These are phyloP conservation scores for Garcia nutans DNA, from an alignment of 345 rosid species.

Conservation along the genomic window DNA sequence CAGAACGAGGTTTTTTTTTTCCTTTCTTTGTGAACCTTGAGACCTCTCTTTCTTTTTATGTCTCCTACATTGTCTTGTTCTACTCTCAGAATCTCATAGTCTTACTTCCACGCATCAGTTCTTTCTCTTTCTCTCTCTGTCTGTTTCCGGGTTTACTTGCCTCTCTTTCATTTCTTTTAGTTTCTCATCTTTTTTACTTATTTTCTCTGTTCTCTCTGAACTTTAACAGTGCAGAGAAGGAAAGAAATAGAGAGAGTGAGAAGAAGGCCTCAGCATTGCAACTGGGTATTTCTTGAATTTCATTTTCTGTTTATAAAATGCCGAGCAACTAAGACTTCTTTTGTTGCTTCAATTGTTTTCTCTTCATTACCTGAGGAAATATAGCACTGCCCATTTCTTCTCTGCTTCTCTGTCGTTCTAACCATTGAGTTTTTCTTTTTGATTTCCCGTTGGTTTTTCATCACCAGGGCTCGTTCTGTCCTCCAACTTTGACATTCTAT, in stretches of 20 bases:
- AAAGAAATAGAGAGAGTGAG: not conserved
- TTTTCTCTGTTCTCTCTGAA: slow-evolving; percentile 23
- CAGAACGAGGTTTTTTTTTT: slow-evolving; percentile 38
- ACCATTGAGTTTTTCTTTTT: slow-evolving; percentile 6
- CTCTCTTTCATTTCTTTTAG: slow-evolving; percentile 22
- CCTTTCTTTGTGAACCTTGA: not conserved
- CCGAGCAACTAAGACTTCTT: slow-evolving; percentile 28
- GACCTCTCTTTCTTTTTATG: slow-evolving; percentile 21
- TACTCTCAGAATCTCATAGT: slow-evolving; percentile 41
- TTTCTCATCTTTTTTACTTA: slow-evolving; percentile 18
- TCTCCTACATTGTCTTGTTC: slow-evolving; percentile 57
- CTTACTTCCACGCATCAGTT: slow-evolving; percentile 42
- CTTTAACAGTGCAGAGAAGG: slow-evolving; percentile 4
- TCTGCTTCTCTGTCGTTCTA: slow-evolving; percentile 15
- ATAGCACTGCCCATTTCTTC: slow-evolving; percentile 22
- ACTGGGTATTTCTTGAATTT: slow-evolving; percentile 30
- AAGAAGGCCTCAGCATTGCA: slow-evolving; percentile 8
- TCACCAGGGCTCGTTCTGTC: slow-evolving; percentile 17
- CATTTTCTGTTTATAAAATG: slow-evolving; percentile 29
- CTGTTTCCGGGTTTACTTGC: slow-evolving; percentile 24
- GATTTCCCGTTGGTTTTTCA: not conserved
- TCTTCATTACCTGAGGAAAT: slow-evolving; percentile 33
- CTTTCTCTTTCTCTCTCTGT: slow-evolving; percentile 12
- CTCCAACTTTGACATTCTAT: slow-evolving; percentile 11
- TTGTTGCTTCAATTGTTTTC: slow-evolving; percentile 26